phyloP scores from a whole-genome alignment of 768 basidiomycete species.

The Lentinus brumalis region DNA sequence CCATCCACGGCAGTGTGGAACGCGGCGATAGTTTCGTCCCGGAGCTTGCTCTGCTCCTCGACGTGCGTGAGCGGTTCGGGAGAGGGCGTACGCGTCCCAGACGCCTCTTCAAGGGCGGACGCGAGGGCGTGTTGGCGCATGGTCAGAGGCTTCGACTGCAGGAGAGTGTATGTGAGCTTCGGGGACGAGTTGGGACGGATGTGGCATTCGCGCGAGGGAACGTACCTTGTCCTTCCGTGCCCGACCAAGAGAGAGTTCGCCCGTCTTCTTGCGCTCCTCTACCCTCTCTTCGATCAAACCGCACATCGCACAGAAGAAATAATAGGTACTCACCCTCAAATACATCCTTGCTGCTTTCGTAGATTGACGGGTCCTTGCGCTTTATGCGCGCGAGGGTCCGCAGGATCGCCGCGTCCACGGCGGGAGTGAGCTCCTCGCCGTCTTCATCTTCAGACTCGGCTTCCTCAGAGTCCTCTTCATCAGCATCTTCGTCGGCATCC shows the following conservation, averaged over 20 bases:
- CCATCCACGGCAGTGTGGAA: conserved; percentile 56
- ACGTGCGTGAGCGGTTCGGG: conserved; percentile 65
- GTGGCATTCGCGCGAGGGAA: background rate
- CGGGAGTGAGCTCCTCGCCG: conserved; percentile 85
- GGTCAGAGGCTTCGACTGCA: conserved; percentile 62
- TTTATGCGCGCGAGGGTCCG: conserved; percentile 82
- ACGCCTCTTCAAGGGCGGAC: conserved; percentile 52
- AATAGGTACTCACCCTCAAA: conserved; percentile 47
- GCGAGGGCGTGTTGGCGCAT: conserved; percentile 57
- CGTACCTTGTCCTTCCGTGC: conserved; percentile 54
- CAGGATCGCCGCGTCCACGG: conserved; percentile 91
- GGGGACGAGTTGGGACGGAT: conserved; percentile 5
- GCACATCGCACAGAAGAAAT: too few relatives aligned
- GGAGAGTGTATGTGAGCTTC: background rate
- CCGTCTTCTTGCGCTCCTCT: conserved; percentile 69
- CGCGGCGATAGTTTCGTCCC: conserved; percentile 81
- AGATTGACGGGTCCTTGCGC: conserved; percentile 82
- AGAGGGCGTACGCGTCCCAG: conserved; percentile 59
- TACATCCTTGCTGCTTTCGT: conserved; percentile 60
- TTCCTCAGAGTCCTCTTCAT: conserved; percentile 61
- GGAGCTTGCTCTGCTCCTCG: conserved; percentile 75
- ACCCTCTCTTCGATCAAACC: background rate
- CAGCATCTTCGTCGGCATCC: conserved; percentile 51
- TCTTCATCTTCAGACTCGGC: conserved; percentile 64
- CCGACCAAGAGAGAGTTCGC: conserved; percentile 27